Base-by-base conservation (phyloP, 2,329 filamentous ascomycete genomes). In the Raffaelea albimanens region DNA sequence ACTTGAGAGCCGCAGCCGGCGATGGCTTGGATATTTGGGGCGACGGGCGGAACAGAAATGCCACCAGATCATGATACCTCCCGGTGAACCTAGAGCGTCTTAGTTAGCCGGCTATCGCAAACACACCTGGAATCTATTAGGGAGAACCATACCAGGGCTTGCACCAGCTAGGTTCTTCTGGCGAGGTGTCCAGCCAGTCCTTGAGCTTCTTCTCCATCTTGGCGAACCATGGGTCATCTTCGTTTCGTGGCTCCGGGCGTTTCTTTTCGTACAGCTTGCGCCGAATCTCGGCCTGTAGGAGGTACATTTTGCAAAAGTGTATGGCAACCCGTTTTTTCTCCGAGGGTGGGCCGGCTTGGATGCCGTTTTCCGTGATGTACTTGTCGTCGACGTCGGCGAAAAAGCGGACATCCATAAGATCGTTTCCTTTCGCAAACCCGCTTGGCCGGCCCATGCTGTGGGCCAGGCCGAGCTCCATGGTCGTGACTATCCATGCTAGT, bases 21-120 rank as follows among this genome's bases (percentile, higher is more conserved):
- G 88, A 90, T 0, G 93, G 93, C 52, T 86, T 83, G 0, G 91
- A 87, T 2, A 97, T 81, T 62, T 97, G 93, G 1, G 93, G 93
- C 1, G 88, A 95, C 1, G 93, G 93, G 3, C 93, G 79, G 62
- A 88, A 93, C 54, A 97, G 75, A 56, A 90, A 85, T 41, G 95
- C 80, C 20, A 94, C 72, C 80, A 96, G 91, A 42, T 87, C 87
- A 60, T 96, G 89, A 63, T 86, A 89, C 54, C 85, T 76, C 16
- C 75, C 72, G 11, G 69, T 70, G 56, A 83, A 83, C 78, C 80
- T 83, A 47, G n/a, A 3, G 33, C 52, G 52, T n/a, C n/a, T n/a
- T 52, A 44, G 56, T 46, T 31, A 44, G 39, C 8, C 10, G 18
- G 10, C 4, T 56, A 46, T 48, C 53, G 52, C n/a, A 18, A 11